Conservation (phyloP, 257 asterid species). For the Penstemon eatonii region DNA sequence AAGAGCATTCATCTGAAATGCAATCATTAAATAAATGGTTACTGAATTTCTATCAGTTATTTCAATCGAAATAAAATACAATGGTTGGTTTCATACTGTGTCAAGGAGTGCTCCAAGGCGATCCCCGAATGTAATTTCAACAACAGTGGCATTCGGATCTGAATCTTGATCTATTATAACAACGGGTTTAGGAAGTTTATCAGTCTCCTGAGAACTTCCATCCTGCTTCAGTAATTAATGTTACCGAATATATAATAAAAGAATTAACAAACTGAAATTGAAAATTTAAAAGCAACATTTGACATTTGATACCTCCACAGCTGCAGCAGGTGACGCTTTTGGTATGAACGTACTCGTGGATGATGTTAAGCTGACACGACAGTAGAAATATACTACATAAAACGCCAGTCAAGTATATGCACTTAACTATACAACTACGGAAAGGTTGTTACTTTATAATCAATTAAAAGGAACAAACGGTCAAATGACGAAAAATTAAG, state of each 20-base stretch:
- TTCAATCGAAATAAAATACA: conserved; percentile 9
- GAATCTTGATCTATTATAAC: conserved; percentile 92
- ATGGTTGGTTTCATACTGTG: conserved; percentile 48
- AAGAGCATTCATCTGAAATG: conserved; percentile 79
- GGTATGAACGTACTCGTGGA: conserved; percentile 45
- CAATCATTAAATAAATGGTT: conserved; percentile 23
- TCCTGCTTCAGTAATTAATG: conserved; percentile 45
- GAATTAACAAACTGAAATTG: too few relatives aligned
- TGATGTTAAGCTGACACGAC: conserved; percentile 53
- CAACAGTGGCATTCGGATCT: conserved; percentile 84
- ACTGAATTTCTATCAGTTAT: background rate
- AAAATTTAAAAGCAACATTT: conserved; percentile 20
- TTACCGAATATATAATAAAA: background rate
- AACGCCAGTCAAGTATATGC: conserved; percentile 14
- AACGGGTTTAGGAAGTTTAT: conserved; percentile 64
- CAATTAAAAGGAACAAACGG: background rate
- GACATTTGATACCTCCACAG: conserved; percentile 69
- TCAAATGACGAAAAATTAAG: background rate
- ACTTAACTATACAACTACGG: conserved; percentile 17
- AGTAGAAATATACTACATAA: conserved; percentile 22
- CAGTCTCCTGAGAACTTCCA: conserved; percentile 60
- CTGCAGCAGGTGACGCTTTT: conserved; percentile 58
- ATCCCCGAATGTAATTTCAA: conserved; percentile 91
- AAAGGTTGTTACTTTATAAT: background rate
- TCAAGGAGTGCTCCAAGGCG: conserved; percentile 96